A percentile compares a stretch with the other conserved stretches of the same genome.
These are phyloP conservation scores for Babesia bovis DNA, from an alignment of 169 alveolate genomes.

Conservation along the genomic window DNA sequence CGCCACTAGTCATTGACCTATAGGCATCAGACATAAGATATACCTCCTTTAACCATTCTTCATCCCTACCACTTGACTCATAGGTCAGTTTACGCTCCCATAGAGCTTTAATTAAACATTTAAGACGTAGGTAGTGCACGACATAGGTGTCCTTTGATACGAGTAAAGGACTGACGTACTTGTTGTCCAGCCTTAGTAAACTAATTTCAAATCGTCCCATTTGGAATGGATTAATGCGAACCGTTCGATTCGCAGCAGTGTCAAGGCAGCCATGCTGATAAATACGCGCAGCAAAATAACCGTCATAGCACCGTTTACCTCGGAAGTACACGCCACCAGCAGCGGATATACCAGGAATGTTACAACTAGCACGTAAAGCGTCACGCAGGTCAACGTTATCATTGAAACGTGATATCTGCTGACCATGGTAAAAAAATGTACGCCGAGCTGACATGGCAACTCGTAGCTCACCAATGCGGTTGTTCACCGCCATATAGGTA, in stretches of 20 bases:
- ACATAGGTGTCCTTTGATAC: constrained; percentile 31
- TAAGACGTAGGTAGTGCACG: constrained; percentile 52
- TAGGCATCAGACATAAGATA: constrained; percentile 12
- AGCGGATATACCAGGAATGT: constrained; percentile 70
- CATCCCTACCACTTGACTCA: neutral
- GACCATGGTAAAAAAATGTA: constrained; percentile 38
- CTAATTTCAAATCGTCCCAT: neutral
- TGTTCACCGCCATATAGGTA: constrained; percentile 52
- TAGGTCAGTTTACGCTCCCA: constrained; percentile 35
- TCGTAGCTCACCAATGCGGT: constrained; percentile 63
- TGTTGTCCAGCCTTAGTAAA: constrained; percentile 26
- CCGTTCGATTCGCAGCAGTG: constrained; percentile 62
- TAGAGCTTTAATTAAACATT: constrained; percentile 21
- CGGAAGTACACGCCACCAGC: constrained; percentile 59
- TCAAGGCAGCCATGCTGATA: constrained; percentile 56
- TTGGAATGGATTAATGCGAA: constrained; percentile 48
- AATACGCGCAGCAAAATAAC: constrained; percentile 57
- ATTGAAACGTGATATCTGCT: constrained; percentile 43
- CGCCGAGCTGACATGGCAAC: constrained; percentile 48
- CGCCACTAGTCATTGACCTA: neutral
- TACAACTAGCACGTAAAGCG: constrained; percentile 72
- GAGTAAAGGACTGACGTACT: constrained; percentile 28
- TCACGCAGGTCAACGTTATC: constrained; percentile 61
- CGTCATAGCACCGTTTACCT: constrained; percentile 71
- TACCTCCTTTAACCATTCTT: constrained; percentile 13